Percentiles rank a stretch among this genome's conserved stretches.
These are phyloP conservation scores for Paramecium primaurelia DNA, from an alignment of 73 alveolate species.

Conservation along the genomic window DNA sequence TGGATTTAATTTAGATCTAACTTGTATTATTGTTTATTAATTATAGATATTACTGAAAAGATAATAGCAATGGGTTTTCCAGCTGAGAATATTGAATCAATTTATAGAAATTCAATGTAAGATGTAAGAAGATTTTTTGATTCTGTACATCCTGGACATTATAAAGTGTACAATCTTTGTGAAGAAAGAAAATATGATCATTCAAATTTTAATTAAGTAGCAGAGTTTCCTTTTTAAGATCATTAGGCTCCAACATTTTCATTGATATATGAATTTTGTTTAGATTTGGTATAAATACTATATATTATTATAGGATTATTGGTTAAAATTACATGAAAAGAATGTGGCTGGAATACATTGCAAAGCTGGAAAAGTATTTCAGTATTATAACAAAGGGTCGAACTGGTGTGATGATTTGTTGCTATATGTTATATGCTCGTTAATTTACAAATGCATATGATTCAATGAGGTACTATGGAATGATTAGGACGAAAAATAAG, in stretches of 20 bases:
- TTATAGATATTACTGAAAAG: constrained; percentile 71
- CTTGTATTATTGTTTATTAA: neutral
- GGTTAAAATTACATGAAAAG: constrained; percentile 50
- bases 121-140: constrained; percentile 79
- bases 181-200: constrained; percentile 73
- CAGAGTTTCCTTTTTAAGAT: constrained; percentile 61
- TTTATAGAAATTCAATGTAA: constrained; percentile 78
- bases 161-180: constrained; percentile 86
- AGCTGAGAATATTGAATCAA: constrained; percentile 75
- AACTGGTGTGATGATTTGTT: constrained; percentile 95
- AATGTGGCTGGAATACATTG: constrained; percentile 96
- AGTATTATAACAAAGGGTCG: constrained; percentile 73
- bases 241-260: constrained; percentile 59
- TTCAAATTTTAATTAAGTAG: constrained; percentile 23
- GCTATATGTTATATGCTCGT: constrained; percentile 86
- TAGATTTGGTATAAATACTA: neutral
- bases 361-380: constrained; percentile 90
- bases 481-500: constrained; percentile 82
- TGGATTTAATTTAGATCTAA: constrained; percentile 41
- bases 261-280: constrained; percentile 47
- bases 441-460: constrained; percentile 82
- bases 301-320: neutral
- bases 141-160: constrained; percentile 75
- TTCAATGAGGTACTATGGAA: constrained; percentile 89
- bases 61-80: constrained; percentile 95